Percentiles rank a stretch among this genome's conserved stretches.
Conservation (phyloP, 257 asterid species). For the Solanum okadae region DNA sequence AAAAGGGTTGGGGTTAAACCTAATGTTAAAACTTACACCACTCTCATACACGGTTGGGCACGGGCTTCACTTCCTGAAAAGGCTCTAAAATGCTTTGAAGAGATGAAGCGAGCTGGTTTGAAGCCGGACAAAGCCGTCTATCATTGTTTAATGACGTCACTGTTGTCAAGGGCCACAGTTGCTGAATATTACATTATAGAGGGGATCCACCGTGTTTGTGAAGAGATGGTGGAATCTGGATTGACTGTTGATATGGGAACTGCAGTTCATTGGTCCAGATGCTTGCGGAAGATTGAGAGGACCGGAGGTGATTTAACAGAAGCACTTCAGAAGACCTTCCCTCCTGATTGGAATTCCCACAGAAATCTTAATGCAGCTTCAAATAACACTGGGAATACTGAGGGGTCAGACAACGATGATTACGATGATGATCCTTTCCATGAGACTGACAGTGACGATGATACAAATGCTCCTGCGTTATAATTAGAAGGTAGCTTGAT, state of each 20-base stretch:
- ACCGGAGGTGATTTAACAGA: slow-evolving; percentile 78
- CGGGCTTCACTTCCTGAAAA: slow-evolving; percentile 93
- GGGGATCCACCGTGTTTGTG: slow-evolving; percentile 51
- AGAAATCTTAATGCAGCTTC: slow-evolving; percentile 41
- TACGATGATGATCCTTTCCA: slow-evolving; percentile 1
- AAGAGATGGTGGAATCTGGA: slow-evolving; percentile 61
- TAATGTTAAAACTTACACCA: slow-evolving; percentile 77
- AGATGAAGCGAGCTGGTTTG: slow-evolving; percentile 62
- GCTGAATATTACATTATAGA: slow-evolving; percentile 66
- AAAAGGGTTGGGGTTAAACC: slow-evolving; percentile 67
- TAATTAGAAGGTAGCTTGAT: not conserved
- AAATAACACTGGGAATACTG: slow-evolving; percentile 11
- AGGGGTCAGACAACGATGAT: slow-evolving; percentile 13
- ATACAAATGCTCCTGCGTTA: not conserved
- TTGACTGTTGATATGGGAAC: slow-evolving; percentile 88
- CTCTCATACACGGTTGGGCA: slow-evolving; percentile 96
- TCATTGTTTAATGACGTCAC: slow-evolving; percentile 91
- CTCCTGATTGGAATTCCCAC: slow-evolving; percentile 95
- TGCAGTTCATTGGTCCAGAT: slow-evolving; percentile 93
- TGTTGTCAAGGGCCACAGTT: slow-evolving; percentile 75
- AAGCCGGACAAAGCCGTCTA: slow-evolving; percentile 90
- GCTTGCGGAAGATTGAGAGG: slow-evolving; percentile 71
- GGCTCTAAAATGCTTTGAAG: slow-evolving; percentile 86
- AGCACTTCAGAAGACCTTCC: slow-evolving; percentile 90
- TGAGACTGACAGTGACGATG: slow-evolving; percentile 23